Percentiles rank a stretch among this genome's conserved stretches.
These are phyloP conservation scores for Calycina marina DNA, from an alignment of 2,329 filamentous ascomycete species.

Conservation along the genomic window DNA sequence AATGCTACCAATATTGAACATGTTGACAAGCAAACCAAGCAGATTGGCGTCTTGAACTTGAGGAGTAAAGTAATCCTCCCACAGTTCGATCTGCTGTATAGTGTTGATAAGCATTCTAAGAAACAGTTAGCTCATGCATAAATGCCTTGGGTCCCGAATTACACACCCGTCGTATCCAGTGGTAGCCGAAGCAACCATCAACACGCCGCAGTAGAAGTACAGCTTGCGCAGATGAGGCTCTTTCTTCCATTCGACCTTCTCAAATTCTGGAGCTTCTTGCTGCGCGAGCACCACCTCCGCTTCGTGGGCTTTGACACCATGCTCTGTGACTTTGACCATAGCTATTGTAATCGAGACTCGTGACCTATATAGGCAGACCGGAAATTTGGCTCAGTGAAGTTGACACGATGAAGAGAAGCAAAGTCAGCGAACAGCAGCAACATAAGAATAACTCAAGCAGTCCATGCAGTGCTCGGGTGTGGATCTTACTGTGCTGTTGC, in stretches of 20 bases:
- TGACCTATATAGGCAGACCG: not conserved
- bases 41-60: not conserved
- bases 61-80: constrained; percentile 1
- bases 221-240: constrained; percentile 1
- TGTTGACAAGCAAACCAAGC: constrained; percentile 1
- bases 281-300: not conserved
- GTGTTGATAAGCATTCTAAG: constrained; percentile 1
- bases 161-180: constrained; percentile 1
- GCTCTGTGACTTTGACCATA: not conserved
- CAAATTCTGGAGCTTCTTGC: not conserved
- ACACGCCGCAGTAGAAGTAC: not conserved
- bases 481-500: too few species aligned
- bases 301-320: constrained; percentile 5
- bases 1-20: constrained; percentile 1
- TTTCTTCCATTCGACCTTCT: constrained; percentile 1
- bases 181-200: constrained; percentile 1
- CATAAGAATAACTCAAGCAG: too few species aligned
- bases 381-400: too few species aligned
- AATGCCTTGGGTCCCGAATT: not conserved
- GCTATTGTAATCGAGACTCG: not conserved
- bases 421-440: too few species aligned
- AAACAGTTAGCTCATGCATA: not conserved
- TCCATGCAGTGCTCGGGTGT: too few species aligned
- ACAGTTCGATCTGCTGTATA: not conserved
- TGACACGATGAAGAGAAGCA: too few species aligned